These are phyloP conservation scores for Diaporthe capsici DNA, from an alignment of 2,329 filamentous ascomycete species.

Conservation along the genomic window DNA sequence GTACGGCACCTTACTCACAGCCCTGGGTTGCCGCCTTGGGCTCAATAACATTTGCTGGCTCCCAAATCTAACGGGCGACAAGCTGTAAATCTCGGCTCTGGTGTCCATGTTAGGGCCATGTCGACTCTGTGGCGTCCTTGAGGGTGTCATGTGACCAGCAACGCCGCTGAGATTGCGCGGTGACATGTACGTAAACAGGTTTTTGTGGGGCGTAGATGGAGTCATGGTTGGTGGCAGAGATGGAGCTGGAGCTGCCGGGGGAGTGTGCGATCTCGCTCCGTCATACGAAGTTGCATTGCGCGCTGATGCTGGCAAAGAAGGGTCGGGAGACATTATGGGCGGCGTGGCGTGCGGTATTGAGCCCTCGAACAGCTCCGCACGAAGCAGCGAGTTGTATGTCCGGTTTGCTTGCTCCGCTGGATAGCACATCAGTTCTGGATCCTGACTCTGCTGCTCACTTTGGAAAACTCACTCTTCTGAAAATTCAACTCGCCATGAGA, in stretches of 20 bases:
- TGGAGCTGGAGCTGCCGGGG: slow-evolving; percentile 76
- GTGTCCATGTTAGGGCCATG: slow-evolving; percentile 92
- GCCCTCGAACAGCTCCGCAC: slow-evolving; percentile 92
- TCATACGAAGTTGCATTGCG: slow-evolving; percentile 71
- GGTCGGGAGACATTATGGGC: slow-evolving; percentile 73
- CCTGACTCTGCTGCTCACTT: background rate
- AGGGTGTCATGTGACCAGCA: slow-evolving; percentile 88
- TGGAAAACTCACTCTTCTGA: slow-evolving; percentile 80
- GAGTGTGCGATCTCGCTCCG: slow-evolving; percentile 83
- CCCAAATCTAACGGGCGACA: slow-evolving; percentile 92
- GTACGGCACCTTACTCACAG: slow-evolving; percentile 96
- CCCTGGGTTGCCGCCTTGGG: slow-evolving; percentile 87
- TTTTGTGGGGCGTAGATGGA: slow-evolving; percentile 96
- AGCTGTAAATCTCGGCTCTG: slow-evolving; percentile 91
- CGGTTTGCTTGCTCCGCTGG: slow-evolving; percentile 92
- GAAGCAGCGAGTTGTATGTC: slow-evolving; percentile 89
- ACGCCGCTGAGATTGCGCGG: slow-evolving; percentile 77
- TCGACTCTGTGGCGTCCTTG: slow-evolving; percentile 88
- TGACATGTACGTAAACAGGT: slow-evolving; percentile 93
- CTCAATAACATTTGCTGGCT: slow-evolving; percentile 95
- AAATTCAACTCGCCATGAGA: slow-evolving; percentile 94
- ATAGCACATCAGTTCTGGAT: slow-evolving; percentile 44
- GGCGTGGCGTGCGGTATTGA: slow-evolving; percentile 87
- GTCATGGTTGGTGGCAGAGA: slow-evolving; percentile 82
- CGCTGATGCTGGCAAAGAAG: slow-evolving; percentile 62